Conservation (phyloP, 768 basidiomycete genomes). For the Solioccasus polychromus region DNA sequence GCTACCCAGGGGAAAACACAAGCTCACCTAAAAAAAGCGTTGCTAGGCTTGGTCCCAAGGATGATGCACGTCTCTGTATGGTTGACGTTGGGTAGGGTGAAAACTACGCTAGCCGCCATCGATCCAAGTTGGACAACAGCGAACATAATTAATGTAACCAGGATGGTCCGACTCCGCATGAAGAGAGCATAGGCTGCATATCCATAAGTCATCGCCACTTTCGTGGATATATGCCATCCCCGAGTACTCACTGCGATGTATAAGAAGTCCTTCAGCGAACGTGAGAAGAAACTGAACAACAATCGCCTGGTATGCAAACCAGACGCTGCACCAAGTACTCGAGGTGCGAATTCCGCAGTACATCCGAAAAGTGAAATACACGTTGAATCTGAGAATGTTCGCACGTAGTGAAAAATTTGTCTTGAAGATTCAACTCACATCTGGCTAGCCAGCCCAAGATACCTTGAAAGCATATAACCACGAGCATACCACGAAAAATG, state of each 20-base stretch:
- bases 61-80: slow-evolving; percentile 17
- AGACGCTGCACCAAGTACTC: slow-evolving; percentile 8
- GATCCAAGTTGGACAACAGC: slow-evolving; percentile 12
- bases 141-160: slow-evolving; percentile 6
- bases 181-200: slow-evolving; percentile 22
- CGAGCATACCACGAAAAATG: slow-evolving; percentile 6
- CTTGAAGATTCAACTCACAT: slow-evolving; percentile 9
- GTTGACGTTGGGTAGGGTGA: slow-evolving; percentile 1
- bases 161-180: neutral
- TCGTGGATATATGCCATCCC: neutral
- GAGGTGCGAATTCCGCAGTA: slow-evolving; percentile 5
- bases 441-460: slow-evolving; percentile 17
- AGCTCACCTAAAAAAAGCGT: slow-evolving; percentile 18
- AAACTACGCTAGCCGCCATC: slow-evolving; percentile 14
- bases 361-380: slow-evolving; percentile 20
- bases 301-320: slow-evolving; percentile 18
- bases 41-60: slow-evolving; percentile 4
- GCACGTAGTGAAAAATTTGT: no score
- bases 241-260: slow-evolving; percentile 15
- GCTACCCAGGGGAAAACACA: no score
- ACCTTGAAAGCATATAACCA: slow-evolving; percentile 15
- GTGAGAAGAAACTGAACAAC: slow-evolving; percentile 12
- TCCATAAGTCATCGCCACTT: neutral
- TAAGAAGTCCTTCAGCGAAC: slow-evolving; percentile 11
- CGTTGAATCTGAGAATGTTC: slow-evolving; percentile 16